Evolutionary conservation across 106 monocot genomes (phyloP).

Genomic region (Apostasia shenzhenica): DNA sequence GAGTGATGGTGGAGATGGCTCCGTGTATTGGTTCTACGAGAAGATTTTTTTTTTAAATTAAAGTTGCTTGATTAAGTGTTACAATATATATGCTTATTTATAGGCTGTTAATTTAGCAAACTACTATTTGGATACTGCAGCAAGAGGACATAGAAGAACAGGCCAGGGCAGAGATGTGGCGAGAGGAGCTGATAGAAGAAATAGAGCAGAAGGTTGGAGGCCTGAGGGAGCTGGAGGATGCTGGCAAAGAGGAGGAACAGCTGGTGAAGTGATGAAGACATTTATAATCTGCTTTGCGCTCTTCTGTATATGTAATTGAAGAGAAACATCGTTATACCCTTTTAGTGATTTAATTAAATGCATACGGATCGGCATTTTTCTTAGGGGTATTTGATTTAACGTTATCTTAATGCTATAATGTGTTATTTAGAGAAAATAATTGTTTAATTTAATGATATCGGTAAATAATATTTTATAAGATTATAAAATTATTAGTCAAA

Average conservation of each 20-base stretch:
- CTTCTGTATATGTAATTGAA: not conserved
- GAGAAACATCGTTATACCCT: too few species aligned
- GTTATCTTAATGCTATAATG: too few species aligned
- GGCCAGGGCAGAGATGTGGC: slow-evolving; percentile 64
- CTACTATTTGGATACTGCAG: slow-evolving; percentile 19
- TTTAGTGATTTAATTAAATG: too few species aligned
- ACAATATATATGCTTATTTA: not conserved
- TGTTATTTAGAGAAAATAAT: too few species aligned
- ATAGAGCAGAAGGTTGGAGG: slow-evolving; percentile 89
- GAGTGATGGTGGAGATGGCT: slow-evolving; percentile 83
- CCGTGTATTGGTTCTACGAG: slow-evolving; percentile 82
- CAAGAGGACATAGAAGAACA: slow-evolving; percentile 86
- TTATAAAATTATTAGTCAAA: too few species aligned
- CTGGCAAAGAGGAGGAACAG: slow-evolving; percentile 56
- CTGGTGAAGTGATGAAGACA: slow-evolving; percentile 40
- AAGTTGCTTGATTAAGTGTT: not conserved
- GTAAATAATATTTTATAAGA: too few species aligned
- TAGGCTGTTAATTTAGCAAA: too few species aligned
- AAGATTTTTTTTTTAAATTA: slow-evolving; percentile 26
- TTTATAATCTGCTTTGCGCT: not conserved
- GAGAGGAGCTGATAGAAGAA: slow-evolving; percentile 91
- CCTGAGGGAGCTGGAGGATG: slow-evolving; percentile 77
- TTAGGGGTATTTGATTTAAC: too few species aligned
- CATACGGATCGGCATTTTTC: too few species aligned
- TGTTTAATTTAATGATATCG: too few species aligned